These are phyloP conservation scores for Lepraria neglecta DNA, from an alignment of 495 filamentous ascomycete species.

Conservation along the genomic window DNA sequence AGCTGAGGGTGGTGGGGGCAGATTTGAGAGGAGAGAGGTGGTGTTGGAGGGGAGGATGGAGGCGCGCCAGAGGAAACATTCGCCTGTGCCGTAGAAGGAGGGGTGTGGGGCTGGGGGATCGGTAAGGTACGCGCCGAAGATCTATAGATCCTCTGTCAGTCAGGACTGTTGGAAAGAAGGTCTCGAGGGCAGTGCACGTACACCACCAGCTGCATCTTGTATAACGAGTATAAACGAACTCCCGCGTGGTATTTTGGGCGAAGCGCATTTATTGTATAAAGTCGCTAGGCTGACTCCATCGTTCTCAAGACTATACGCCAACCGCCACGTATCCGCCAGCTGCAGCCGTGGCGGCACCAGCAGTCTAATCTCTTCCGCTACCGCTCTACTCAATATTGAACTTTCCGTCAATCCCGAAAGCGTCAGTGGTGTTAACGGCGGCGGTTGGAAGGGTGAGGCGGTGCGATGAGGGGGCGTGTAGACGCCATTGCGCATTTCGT, in stretches of 20 bases:
- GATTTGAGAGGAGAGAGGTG: conserved; percentile 49
- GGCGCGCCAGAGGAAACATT: conserved; percentile 96
- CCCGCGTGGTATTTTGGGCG: conserved; percentile 59
- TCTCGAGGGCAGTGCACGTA: conserved; percentile 39
- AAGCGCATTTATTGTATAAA: conserved; percentile 70
- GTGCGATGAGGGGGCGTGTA: conserved; percentile 45
- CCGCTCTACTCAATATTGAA: conserved; percentile 56
- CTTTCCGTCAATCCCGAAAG: conserved; percentile 36
- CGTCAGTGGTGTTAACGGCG: conserved; percentile 51
- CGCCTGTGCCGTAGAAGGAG: conserved; percentile 90
- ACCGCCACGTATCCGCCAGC: conserved; percentile 76
- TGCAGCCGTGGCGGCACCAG: conserved; percentile 81
- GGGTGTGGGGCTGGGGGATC: conserved; percentile 72
- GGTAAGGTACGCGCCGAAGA: conserved; percentile 92
- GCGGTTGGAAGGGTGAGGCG: conserved; percentile 56
- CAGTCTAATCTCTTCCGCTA: conserved; percentile 91
- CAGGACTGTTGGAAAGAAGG: conserved; percentile 16
- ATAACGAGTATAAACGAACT: conserved; percentile 79
- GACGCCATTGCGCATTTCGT: conserved; percentile 33
- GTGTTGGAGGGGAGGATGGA: conserved; percentile 47
- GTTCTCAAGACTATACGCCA: conserved; percentile 87
- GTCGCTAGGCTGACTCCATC: conserved; percentile 83
- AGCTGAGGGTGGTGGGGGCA: conserved; percentile 48
- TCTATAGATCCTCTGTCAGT: conserved; percentile 36
- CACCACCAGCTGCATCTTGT: conserved; percentile 64